These are phyloP conservation scores for Mycena latifolia DNA, from an alignment of 768 basidiomycete species.

Conservation along the genomic window DNA sequence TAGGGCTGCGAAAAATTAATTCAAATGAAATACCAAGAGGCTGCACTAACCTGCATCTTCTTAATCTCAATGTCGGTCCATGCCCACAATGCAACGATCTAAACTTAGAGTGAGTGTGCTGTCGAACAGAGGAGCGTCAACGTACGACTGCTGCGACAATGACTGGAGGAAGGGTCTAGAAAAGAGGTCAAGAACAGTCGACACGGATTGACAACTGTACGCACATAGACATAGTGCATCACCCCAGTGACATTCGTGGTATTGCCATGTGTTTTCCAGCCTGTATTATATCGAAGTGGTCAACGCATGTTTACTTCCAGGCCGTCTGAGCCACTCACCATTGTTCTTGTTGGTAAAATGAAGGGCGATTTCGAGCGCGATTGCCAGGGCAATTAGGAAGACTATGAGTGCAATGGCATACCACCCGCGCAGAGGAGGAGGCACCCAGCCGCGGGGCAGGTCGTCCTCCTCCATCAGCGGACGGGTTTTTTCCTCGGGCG, in stretches of 20 bases:
- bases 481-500: conserved; percentile 26
- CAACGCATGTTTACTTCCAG: conserved; percentile 2
- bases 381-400: conserved; percentile 52
- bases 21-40: neutral
- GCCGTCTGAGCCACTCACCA: conserved; percentile 44
- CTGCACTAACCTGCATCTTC: conserved; percentile 61
- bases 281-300: conserved; percentile 41
- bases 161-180: conserved; percentile 66
- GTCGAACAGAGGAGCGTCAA: conserved; percentile 13
- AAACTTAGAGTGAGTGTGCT: conserved; percentile 1
- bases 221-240: conserved; percentile 67
- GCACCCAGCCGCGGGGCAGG: conserved; percentile 49
- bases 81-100: conserved; percentile 64
- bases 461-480: conserved; percentile 32
- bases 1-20: conserved; percentile 56
- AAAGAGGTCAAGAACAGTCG: conserved; percentile 12
- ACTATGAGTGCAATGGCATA: conserved; percentile 60
- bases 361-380: conserved; percentile 61
- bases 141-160: conserved; percentile 59
- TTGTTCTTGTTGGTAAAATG: conserved; percentile 59
- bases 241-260: conserved; percentile 48
- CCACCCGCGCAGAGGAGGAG: conserved; percentile 58
- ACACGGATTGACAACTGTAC: conserved; percentile 34
- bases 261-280: conserved; percentile 56
- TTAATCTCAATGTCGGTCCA: conserved; percentile 72